Evolutionary conservation across 495 filamentous ascomycete genomes (phyloP).

Genomic region (Penicillium verhagenii): DNA sequence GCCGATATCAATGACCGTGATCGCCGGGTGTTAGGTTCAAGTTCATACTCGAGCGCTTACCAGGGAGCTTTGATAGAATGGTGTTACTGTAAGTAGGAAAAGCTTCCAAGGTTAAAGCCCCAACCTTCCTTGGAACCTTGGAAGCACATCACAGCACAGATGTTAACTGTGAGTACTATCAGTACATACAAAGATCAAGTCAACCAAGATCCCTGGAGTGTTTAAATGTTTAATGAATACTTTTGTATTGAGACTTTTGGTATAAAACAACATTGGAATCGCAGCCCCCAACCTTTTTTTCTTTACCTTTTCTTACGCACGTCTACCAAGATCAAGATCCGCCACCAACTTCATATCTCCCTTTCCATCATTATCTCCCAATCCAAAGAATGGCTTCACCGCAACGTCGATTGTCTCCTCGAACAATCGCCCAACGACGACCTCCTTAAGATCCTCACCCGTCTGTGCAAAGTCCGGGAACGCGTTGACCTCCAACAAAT

Average conservation of each 20-base stretch:
- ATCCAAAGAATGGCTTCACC: slow-evolving; percentile 61
- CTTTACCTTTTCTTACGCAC: slow-evolving; percentile 12
- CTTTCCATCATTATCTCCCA: slow-evolving; percentile 25
- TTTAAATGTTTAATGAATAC: background rate
- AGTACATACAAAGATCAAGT: too few species aligned
- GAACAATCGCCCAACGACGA: slow-evolving; percentile 72
- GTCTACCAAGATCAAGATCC: slow-evolving; percentile 62
- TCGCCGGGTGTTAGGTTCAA: background rate
- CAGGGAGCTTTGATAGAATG: background rate
- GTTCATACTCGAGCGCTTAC: background rate
- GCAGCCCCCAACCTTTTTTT: background rate
- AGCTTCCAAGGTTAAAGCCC: too few species aligned
- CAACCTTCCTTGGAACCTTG: too few species aligned
- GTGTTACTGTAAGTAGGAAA: too few species aligned
- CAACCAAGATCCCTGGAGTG: too few species aligned
- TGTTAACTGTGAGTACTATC: too few species aligned
- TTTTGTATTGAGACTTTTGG: background rate
- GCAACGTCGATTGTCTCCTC: slow-evolving; percentile 65
- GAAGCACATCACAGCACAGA: too few species aligned
- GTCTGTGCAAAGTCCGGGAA: slow-evolving; percentile 96
- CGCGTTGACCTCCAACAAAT: slow-evolving; percentile 90
- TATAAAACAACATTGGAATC: background rate
- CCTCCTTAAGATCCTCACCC: slow-evolving; percentile 63
- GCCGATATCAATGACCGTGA: background rate
- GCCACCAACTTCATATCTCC: slow-evolving; percentile 53